Evolutionary conservation across 345 rosid species (phyloP), one percentile per base, ranked within the genome.

Genomic region (Dipteronia sinensis): DNA sequence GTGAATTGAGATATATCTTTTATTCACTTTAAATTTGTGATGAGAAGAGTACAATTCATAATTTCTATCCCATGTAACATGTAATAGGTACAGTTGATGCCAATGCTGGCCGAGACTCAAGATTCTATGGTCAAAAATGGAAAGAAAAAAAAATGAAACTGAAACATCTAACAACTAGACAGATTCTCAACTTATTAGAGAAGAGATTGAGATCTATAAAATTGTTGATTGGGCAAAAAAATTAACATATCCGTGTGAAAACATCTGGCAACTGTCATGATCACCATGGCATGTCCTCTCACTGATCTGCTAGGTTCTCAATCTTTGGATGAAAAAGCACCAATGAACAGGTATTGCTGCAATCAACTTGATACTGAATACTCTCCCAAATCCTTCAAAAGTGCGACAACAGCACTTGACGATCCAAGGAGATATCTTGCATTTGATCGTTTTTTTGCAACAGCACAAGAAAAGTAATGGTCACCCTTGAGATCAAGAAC

Each of bases 391-490:
- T 83, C 78, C 73, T 74, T 81, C 42, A 87, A 56, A 44, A 87
- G 87, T 22, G 66, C 47, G 53, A 84, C 88, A 71, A 87, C 90
- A 59, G 85, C 88, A 65, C 78, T 77, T 6, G 88, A 75, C 19
- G 88, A 83, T 46, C 83, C 74, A 46, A 89, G 88, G 46, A 83
- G 75, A 75, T 89, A 86, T 17, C 93, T 72, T 25, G 93, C 89
- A 25, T 68, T 83, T 1, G 93, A 86, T 73, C 84, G 85, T 79
- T 89, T 86, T 59, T 86, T 69, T 9, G 86, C 78, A 42, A 89
- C 89, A n/a, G 88, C 78, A 65, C 93, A 89, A 19, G 92, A 87
- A 81, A 89, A 89, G 83, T 87, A 89, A 61, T 87, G 83, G 65
- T 84, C 90, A 3, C 83, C 85, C 69, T 79, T 83, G 53, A 89